phyloP scores from a whole-genome alignment of 768 basidiomycete genomes.

The Phlebiopsis flavidoalba region DNA sequence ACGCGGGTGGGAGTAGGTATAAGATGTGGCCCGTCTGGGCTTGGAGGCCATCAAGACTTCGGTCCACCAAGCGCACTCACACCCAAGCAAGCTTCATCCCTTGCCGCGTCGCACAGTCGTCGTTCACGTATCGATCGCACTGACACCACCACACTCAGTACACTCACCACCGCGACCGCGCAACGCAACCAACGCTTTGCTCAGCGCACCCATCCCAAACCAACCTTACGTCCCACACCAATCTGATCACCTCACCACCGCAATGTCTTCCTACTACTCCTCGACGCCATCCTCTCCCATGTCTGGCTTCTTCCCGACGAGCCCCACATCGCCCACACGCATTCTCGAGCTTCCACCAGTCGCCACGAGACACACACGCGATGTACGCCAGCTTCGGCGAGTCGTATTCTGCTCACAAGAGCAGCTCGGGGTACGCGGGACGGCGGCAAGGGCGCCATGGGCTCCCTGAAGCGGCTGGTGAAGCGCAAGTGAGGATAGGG shows the following conservation, averaged over 20 bases:
- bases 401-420: background rate
- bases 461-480: slow-evolving; percentile 10
- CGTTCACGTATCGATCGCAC: slow-evolving; percentile 5
- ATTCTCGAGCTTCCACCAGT: slow-evolving; percentile 30
- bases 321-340: slow-evolving; percentile 30
- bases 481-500: slow-evolving; percentile 2
- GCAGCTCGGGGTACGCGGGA: background rate
- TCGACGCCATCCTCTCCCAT: slow-evolving; percentile 21
- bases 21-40: background rate
- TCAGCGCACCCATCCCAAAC: background rate
- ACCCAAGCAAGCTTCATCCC: slow-evolving; percentile 2
- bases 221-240: background rate
- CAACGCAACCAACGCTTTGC: background rate
- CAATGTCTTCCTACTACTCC: slow-evolving; percentile 27
- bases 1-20: background rate
- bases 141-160: background rate
- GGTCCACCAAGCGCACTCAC: slow-evolving; percentile 2
- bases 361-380: slow-evolving; percentile 26
- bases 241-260: background rate
- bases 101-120: slow-evolving; percentile 4
- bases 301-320: slow-evolving; percentile 29
- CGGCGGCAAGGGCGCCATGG: slow-evolving; percentile 1
- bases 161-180: no score
- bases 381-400: slow-evolving; percentile 27
- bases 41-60: slow-evolving; percentile 1